Base-by-base conservation (phyloP, 768 basidiomycete genomes). In the Leccinum fibrillosum region DNA sequence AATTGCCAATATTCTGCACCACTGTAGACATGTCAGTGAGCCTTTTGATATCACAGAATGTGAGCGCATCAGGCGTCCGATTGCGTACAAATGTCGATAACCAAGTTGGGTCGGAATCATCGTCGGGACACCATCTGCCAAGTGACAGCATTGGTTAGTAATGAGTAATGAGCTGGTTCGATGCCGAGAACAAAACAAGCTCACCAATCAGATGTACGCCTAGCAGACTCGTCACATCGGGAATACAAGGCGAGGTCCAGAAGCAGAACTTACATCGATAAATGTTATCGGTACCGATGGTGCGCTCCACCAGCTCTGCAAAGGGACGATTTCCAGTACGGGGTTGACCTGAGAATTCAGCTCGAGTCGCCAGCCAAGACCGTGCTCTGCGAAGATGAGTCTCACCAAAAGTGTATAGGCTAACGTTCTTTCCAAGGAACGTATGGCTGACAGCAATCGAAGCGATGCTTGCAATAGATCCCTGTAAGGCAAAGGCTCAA, bases 91-190 rank as follows among this genome's bases (percentile, higher is more conserved):
- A 56, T 82, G 82, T 44, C 65, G 73, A 63, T 84, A 83, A 17
- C 81, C 82, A 13, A 80, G 66, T 32, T 28, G 60, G 53, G 74
- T 70, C 28, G 77, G 77, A 47, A 83, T 68, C 61, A 83, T 76
- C 5, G 80, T 82, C 4, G 82, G 81, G 8, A 83, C 78, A 8
- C 82, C 81, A 57, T 83, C 82, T 80, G 48, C 30, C 4, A 15
- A 21, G 48, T 26, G n/a, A n/a, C 23, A 52, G 25, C 53, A 48
- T 57, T 10, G 52, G 34, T 47, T 9, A 12, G 42, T 44, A 49
- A 49, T 9, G 35, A 15, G 7, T 9, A 5, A 17, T 15, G 39
- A 28, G 37, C 28, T 4, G 1, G 21, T 26, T 13, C 19, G 23
- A 54, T 39, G 4, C 23, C 21, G 21, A 32, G 19, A 28, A 48